Evolutionary conservation across 2,329 filamentous ascomycete genomes (phyloP), one percentile per base, ranked within the genome.

Genomic region (Trichoderma lentiforme): DNA sequence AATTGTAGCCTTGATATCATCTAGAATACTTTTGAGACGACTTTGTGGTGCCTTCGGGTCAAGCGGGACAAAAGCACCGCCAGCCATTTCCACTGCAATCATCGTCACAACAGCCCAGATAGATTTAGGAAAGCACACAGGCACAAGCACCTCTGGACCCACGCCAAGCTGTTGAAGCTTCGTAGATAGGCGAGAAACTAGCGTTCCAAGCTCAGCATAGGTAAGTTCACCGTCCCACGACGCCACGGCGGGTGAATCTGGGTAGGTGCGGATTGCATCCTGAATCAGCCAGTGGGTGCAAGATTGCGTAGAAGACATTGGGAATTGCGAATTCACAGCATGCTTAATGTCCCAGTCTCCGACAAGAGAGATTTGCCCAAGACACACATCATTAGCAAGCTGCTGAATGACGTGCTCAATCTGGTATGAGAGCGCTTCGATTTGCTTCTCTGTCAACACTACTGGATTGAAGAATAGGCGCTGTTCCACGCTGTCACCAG

Each of bases 261-360:
- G 70, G 3, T 43, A 15, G 3, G 30, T 6, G 2, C 34, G 34
- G 14, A 62, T 70, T 6, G 30, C 11, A 14, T 74, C 28, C 8
- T 53, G 39, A 26, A 74, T 71, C 15, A 72, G 53, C 36, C 73
- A 69, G n/a, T 74, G 68, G 9, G 72, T 56, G 32, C 72, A 86
- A 73, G 84, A 68, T 18, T 68, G 32, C 7, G 53, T 57, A n/a
- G 58, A 12, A 70, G 47, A 8, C 8, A n/a, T 24, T 24, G 53
- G 3, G 18, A 21, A 32, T 63, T 53, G 47, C 5, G 26, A 53
- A 24, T 53, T 6, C 2, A 21, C 63, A 11, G 63, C 63, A 24
- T 66, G 63, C 11, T 51, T 18, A 5, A 66, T 34, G 6, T 66
- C 63, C 43, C 63, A 53, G 4, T 56, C 26, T 36, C 63, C 63